These are phyloP conservation scores for Penicillium cataractarum DNA, from an alignment of 495 filamentous ascomycete genomes.

Conservation along the genomic window DNA sequence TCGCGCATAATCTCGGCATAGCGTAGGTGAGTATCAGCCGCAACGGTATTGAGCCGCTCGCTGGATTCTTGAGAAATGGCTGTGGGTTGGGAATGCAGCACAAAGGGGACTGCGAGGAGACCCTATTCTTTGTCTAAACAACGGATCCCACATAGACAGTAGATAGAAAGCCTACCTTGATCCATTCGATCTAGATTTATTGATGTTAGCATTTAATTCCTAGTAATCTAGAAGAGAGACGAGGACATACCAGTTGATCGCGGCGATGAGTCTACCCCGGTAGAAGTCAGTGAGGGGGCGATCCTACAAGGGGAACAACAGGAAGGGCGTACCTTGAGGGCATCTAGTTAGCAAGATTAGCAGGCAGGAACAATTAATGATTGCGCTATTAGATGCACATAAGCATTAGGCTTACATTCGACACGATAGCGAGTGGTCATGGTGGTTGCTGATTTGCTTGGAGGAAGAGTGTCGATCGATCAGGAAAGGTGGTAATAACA, in stretches of 20 bases:
- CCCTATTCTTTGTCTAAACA: slow-evolving; percentile 68
- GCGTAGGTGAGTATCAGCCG: slow-evolving; percentile 68
- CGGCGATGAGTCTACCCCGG: slow-evolving; percentile 70
- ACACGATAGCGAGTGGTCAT: slow-evolving; percentile 94
- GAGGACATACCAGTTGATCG: slow-evolving; percentile 75
- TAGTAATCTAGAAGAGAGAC: background rate
- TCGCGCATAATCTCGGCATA: slow-evolving; percentile 96
- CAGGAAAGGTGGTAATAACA: background rate
- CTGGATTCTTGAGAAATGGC: slow-evolving; percentile 66
- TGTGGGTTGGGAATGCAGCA: slow-evolving; percentile 93
- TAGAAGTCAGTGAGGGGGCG: slow-evolving; percentile 22
- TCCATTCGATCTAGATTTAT: slow-evolving; percentile 64
- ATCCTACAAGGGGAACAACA: background rate
- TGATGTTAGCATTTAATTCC: background rate
- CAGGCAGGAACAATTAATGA: slow-evolving; percentile 7
- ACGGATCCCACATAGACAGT: background rate
- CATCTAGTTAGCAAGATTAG: slow-evolving; percentile 59
- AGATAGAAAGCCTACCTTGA: slow-evolving; percentile 54
- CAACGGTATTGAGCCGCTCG: slow-evolving; percentile 51
- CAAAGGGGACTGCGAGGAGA: slow-evolving; percentile 92
- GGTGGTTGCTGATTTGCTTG: background rate
- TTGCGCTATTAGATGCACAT: background rate
- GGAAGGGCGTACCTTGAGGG: slow-evolving; percentile 63
- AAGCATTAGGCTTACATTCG: slow-evolving; percentile 64
- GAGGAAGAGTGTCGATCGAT: background rate